Percentiles rank a stretch among this genome's conserved stretches.
Evolutionary conservation across 1,284 basidiomycete genomes (phyloP).

Genomic region (Ceratobasidium sp.): DNA sequence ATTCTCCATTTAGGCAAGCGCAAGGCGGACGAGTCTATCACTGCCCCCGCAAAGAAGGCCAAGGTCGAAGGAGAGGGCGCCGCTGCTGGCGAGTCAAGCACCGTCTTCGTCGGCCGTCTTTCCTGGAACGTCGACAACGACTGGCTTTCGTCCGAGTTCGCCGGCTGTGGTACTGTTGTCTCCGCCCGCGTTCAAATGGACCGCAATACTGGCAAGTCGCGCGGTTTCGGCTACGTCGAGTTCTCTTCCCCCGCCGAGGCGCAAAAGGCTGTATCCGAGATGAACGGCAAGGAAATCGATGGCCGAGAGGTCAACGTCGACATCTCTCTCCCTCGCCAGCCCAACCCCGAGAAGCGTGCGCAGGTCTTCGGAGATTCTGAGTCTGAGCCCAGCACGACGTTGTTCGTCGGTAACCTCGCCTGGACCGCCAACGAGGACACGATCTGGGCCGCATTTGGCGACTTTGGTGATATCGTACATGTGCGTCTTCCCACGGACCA

Average conservation of each 20-base stretch:
- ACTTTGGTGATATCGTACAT: slow-evolving; percentile 89
- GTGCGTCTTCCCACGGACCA: slow-evolving; percentile 95
- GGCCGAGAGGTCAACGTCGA: slow-evolving; percentile 92
- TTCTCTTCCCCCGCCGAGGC: slow-evolving; percentile 73
- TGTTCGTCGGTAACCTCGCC: slow-evolving; percentile 94
- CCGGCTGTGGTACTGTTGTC: slow-evolving; percentile 87
- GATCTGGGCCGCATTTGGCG: slow-evolving; percentile 93
- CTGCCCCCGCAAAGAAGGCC: slow-evolving; percentile 82
- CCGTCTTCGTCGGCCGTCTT: slow-evolving; percentile 92
- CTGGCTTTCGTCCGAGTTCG: slow-evolving; percentile 93
- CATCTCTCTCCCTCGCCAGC: slow-evolving; percentile 73
- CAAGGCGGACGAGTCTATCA: slow-evolving; percentile 80
- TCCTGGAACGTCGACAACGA: slow-evolving; percentile 99
- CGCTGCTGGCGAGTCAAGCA: slow-evolving; percentile 65
- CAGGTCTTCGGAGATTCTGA: slow-evolving; percentile 80
- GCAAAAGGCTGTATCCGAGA: slow-evolving; percentile 77
- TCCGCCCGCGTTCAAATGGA: slow-evolving; percentile 93
- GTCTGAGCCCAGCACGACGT: slow-evolving; percentile 79
- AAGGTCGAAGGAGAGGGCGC: slow-evolving; percentile 76
- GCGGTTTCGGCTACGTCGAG: slow-evolving; percentile 96
- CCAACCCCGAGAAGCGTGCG: slow-evolving; percentile 78
- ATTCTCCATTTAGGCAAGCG: slow-evolving; percentile 74
- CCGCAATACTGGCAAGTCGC: slow-evolving; percentile 87
- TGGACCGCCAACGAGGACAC: slow-evolving; percentile 86
- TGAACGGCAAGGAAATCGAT: slow-evolving; percentile 89